These are phyloP conservation scores for Aspergillus eucalypticola DNA, from an alignment of 2,329 filamentous ascomycete species.

Conservation along the genomic window DNA sequence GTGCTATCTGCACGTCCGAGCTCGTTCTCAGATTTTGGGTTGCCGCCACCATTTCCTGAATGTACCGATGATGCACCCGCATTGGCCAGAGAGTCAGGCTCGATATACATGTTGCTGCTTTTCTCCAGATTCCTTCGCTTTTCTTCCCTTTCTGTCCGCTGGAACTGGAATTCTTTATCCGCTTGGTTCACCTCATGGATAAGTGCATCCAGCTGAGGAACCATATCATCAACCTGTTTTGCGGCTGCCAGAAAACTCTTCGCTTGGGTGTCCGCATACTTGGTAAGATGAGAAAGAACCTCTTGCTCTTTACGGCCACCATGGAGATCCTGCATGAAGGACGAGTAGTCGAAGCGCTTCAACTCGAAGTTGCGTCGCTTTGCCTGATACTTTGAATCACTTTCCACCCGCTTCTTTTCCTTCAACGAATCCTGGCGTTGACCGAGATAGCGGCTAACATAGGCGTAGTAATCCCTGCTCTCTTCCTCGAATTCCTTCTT, in stretches of 20 bases:
- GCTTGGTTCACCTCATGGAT: slow-evolving; percentile 86
- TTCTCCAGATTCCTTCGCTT: slow-evolving; percentile 89
- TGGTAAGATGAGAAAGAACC: slow-evolving; percentile 89
- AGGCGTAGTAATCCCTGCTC: slow-evolving; percentile 97
- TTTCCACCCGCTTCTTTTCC: slow-evolving; percentile 93
- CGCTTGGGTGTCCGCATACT: slow-evolving; percentile 88
- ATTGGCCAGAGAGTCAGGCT: slow-evolving; percentile 62
- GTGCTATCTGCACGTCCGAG: slow-evolving; percentile 73
- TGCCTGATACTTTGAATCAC: slow-evolving; percentile 91
- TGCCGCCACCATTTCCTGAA: slow-evolving; percentile 48
- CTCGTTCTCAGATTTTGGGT: slow-evolving; percentile 65
- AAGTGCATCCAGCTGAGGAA: slow-evolving; percentile 87
- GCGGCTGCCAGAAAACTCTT: slow-evolving; percentile 77
- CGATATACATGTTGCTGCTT: slow-evolving; percentile 71
- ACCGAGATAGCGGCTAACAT: slow-evolving; percentile 92
- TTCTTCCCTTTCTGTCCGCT: slow-evolving; percentile 91
- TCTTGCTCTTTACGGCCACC: slow-evolving; percentile 98
- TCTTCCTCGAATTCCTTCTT: slow-evolving; percentile 98
- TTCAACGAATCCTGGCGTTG: slow-evolving; percentile 94
- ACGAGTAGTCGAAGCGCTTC: slow-evolving; percentile 97
- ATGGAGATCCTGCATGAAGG: slow-evolving; percentile 98
- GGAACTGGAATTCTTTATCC: slow-evolving; percentile 95
- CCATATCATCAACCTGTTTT: slow-evolving; percentile 80
- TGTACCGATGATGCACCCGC: slow-evolving; percentile 36
- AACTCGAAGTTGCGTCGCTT: slow-evolving; percentile 95